These are phyloP conservation scores for Skeletonema menzelii DNA, from an alignment of 108 stramenopile genomes.

Conservation along the genomic window DNA sequence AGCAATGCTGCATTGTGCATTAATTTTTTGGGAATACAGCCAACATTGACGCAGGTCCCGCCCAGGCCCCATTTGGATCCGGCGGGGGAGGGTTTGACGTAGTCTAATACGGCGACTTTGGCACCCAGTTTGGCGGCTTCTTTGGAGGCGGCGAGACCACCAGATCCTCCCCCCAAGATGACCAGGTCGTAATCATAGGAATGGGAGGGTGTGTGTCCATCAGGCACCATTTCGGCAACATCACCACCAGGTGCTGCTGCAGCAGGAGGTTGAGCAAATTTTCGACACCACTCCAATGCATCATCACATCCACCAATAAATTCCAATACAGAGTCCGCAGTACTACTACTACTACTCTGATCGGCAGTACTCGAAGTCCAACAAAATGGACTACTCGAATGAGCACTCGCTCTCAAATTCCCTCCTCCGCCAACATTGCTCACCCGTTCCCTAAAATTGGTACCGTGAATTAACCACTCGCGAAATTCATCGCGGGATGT, in stretches of 20 bases:
- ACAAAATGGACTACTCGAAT: conserved; percentile 59
- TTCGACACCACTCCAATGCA: conserved; percentile 72
- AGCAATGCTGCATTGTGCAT: conserved; percentile 91
- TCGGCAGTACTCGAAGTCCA: conserved; percentile 56
- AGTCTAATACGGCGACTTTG: conserved; percentile 94
- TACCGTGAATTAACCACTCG: conserved; percentile 71
- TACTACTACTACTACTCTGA: conserved; percentile 3
- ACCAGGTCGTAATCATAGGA: conserved; percentile 95
- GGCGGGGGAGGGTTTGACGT: conserved; percentile 93
- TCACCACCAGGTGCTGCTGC: conserved; percentile 16
- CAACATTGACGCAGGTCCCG: conserved; percentile 97
- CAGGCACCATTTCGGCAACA: conserved; percentile 37
- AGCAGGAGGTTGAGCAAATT: conserved; percentile 33
- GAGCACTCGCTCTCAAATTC: conserved; percentile 20
- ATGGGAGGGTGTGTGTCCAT: conserved; percentile 66
- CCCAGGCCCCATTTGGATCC: conserved; percentile 97
- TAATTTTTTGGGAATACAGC: conserved; percentile 99
- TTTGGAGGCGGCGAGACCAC: conserved; percentile 93
- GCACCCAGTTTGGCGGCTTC: conserved; percentile 93
- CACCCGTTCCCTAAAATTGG: conserved; percentile 13
- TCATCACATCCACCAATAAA: conserved; percentile 89
- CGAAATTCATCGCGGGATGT: conserved; percentile 68
- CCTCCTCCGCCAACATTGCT: neutral
- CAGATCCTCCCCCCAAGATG: conserved; percentile 97
- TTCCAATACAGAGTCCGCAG: conserved; percentile 51